Evolutionary conservation across 2,329 filamentous ascomycete genomes (phyloP).

Genomic region (Fragosphaeria purpurea): DNA sequence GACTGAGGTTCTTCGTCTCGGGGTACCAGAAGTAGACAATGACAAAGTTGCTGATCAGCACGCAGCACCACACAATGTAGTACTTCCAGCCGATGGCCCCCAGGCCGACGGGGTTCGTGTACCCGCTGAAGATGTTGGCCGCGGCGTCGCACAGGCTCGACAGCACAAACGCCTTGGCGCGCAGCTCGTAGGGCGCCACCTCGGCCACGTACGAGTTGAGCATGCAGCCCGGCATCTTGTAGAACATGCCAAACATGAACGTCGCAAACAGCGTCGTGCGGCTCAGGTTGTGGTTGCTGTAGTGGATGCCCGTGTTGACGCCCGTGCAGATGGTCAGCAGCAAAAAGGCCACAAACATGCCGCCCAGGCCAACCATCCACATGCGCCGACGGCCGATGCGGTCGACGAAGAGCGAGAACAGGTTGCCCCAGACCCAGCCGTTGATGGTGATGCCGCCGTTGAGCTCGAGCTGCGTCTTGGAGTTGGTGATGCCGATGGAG

Average conservation of each 20-base stretch:
- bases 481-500: slow-evolving; percentile 42
- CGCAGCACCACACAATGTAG: slow-evolving; percentile 13
- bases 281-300: slow-evolving; percentile 9
- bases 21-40: slow-evolving; percentile 19
- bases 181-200: slow-evolving; percentile 10
- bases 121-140: slow-evolving; percentile 12
- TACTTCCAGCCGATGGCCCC: slow-evolving; percentile 14
- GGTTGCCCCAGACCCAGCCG: slow-evolving; percentile 13
- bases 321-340: slow-evolving; percentile 10
- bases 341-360: slow-evolving; percentile 11
- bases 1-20: slow-evolving; percentile 9
- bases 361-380: slow-evolving; percentile 13
- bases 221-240: slow-evolving; percentile 27
- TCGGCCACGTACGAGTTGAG: slow-evolving; percentile 15
- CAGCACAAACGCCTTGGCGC: slow-evolving; percentile 10
- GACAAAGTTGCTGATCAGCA: slow-evolving; percentile 8
- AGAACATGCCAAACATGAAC: slow-evolving; percentile 17
- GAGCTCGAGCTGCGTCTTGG: slow-evolving; percentile 15
- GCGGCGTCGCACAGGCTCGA: slow-evolving; percentile 1
- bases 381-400: slow-evolving; percentile 15
- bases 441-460: slow-evolving; percentile 10
- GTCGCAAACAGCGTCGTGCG: slow-evolving; percentile 7
- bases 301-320: slow-evolving; percentile 11
- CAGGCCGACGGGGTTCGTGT: slow-evolving; percentile 13
- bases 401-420: slow-evolving; percentile 7